phyloP scores from a whole-genome alignment of 73 alveolate genomes.

The Paramecium primaurelia region DNA sequence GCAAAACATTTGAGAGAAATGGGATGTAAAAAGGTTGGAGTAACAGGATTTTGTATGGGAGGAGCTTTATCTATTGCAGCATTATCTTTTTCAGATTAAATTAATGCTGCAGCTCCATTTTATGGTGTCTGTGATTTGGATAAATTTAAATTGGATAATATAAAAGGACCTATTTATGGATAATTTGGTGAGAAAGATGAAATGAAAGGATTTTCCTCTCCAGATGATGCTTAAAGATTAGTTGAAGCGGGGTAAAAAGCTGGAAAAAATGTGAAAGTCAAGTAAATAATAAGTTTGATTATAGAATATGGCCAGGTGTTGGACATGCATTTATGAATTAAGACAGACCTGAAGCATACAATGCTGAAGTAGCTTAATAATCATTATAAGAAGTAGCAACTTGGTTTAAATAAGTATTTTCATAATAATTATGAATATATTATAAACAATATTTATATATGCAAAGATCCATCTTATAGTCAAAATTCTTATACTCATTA shows the following conservation, averaged over 20 bases:
- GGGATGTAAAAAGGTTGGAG: constrained; percentile 56
- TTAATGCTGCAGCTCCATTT: constrained; percentile 59
- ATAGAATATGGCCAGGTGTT: constrained; percentile 53
- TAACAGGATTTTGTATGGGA: constrained; percentile 59
- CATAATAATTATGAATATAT: not conserved
- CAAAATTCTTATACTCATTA: not conserved
- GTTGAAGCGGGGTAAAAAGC: constrained; percentile 37
- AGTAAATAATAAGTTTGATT: not conserved
- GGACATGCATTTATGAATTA: constrained; percentile 62
- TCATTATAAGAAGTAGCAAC: constrained; percentile 39
- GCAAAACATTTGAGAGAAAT: not conserved
- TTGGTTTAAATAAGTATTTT: constrained; percentile 15
- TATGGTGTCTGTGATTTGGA: constrained; percentile 57
- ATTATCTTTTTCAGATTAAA: not conserved
- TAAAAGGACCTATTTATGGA: constrained; percentile 52
- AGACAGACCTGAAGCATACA: constrained; percentile 30
- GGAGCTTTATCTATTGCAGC: constrained; percentile 64
- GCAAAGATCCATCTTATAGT: not conserved
- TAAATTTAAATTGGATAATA: not conserved
- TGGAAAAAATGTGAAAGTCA: not conserved
- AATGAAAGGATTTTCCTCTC: constrained; percentile 53
- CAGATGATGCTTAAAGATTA: constrained; percentile 42
- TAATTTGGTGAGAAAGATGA: constrained; percentile 57
- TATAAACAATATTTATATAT: not conserved
- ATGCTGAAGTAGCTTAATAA: constrained; percentile 49